Base-by-base conservation (phyloP, 1,139 yeast genomes). In the Scheffersomyces cryptocercus region DNA sequence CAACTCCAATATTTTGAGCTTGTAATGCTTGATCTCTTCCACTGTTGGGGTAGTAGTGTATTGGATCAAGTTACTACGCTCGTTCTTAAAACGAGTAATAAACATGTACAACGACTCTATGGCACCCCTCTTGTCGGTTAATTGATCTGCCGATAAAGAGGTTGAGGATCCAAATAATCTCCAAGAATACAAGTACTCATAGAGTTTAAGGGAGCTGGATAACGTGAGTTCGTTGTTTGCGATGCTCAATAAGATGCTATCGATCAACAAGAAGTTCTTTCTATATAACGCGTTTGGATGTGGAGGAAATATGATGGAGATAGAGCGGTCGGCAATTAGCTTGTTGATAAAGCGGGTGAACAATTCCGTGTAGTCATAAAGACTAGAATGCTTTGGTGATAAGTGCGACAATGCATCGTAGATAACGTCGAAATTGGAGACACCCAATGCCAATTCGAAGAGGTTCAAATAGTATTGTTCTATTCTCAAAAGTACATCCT, bases 161-260 rank as follows among this genome's bases (percentile, higher is more conserved):
- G 43, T 44, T 3, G 62, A 45, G 2, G 61, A 53, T 35, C 73
- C 64, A 56, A 66, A 59, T 36, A 52, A 56, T 51, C 88, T 74
- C 75, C 84, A 78, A 0, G 85, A 65, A 54, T 79, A 81, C 42
- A 80, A 61, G 32, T 78, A 73, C 54, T 82, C 77, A 57, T 78
- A 80, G 49, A 71, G 75, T 49, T 67, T 76, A 37, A 81, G 63
- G 0, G 80, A 64, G 39, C 62, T 64, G 7, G 70, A 53, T 11
- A 70, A 58, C 2, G 62, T 56, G 11, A 61, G 59, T 28, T 67
- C 68, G 32, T 59, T 55, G 43, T 67, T 64, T 1, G 82, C 81
- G 33, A 68, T 54, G 35, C 68, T 65, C 34, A 65, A 54, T 20
- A 79, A 56, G 5, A 77, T 64, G 0, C 59, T 51, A 55, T 77